Conservation (phyloP, 176 grass and related monocot genomes). For the Aegilops sharonensis region DNA sequence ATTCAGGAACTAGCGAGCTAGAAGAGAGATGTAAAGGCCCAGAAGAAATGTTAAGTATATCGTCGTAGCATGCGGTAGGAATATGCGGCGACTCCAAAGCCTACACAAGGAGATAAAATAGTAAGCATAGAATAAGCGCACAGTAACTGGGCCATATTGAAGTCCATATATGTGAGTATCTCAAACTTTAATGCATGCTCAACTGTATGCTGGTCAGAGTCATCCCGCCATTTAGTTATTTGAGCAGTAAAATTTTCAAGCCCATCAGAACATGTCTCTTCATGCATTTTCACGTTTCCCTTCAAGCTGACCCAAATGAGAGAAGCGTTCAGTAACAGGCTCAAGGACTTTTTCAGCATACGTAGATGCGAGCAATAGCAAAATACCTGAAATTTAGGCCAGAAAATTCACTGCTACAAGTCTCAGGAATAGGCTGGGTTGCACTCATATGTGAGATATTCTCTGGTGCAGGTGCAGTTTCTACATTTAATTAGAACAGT, state of each 20-base stretch:
- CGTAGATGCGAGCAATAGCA: conserved; percentile 23
- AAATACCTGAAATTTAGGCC: conserved; percentile 55
- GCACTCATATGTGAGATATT: conserved; percentile 34
- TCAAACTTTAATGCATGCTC: conserved; percentile 41
- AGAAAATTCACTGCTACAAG: conserved; percentile 35
- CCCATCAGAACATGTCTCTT: conserved; percentile 35
- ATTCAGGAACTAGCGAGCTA: conserved; percentile 72
- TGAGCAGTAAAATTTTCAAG: conserved; percentile 51
- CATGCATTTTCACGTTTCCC: conserved; percentile 35
- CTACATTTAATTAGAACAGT: conserved; percentile 36
- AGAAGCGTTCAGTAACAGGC: conserved; percentile 15
- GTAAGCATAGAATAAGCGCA: conserved; percentile 26
- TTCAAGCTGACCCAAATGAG: conserved; percentile 30
- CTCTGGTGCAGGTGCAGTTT: conserved; percentile 22
- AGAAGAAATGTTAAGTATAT: conserved; percentile 83
- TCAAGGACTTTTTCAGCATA: conserved; percentile 25
- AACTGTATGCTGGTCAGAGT: conserved; percentile 56
- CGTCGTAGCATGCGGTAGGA: conserved; percentile 44
- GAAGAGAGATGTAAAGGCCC: conserved; percentile 75
- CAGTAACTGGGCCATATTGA: not conserved
- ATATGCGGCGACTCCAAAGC: conserved; percentile 39
- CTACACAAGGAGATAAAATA: conserved; percentile 36
- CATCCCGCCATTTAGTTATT: conserved; percentile 69
- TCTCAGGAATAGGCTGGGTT: conserved; percentile 54
- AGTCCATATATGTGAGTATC: not conserved